A percentile compares a stretch with the other conserved stretches of the same genome.
Evolutionary conservation across 1,284 basidiomycete genomes (phyloP).

Genomic region (Spongiforma sp.): DNA sequence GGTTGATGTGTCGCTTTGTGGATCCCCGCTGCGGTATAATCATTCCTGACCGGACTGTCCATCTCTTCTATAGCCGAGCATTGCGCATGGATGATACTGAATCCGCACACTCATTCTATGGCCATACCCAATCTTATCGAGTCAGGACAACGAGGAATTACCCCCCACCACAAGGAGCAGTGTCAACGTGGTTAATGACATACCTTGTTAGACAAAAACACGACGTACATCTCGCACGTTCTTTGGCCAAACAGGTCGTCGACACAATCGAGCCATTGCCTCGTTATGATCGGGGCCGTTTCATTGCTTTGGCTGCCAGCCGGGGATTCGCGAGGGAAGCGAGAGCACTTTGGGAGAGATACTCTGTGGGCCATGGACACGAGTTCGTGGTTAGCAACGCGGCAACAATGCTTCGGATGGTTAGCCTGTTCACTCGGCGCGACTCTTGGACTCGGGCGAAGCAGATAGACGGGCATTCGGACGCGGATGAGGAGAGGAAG

Average conservation of each 20-base stretch:
- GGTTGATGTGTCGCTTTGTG: conserved; percentile 38
- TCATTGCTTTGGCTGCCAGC: conserved; percentile 52
- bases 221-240: conserved; percentile 45
- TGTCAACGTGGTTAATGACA: conserved; percentile 56
- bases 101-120: conserved; percentile 47
- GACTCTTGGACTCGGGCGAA: conserved; percentile 28
- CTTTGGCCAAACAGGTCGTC: conserved; percentile 54
- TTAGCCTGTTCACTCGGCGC: conserved; percentile 54
- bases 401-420: conserved; percentile 57
- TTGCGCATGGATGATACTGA: conserved; percentile 28
- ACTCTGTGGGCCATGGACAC: conserved; percentile 48
- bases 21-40: conserved; percentile 29
- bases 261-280: conserved; percentile 47
- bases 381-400: conserved; percentile 50
- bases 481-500: conserved; percentile 10
- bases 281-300: conserved; percentile 46
- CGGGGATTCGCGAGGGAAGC: conserved; percentile 53
- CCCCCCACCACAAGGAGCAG: conserved; percentile 50
- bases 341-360: conserved; percentile 61
- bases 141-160: conserved; percentile 44
- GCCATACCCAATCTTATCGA: conserved; percentile 42
- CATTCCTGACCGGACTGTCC: conserved; percentile 47
- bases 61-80: conserved; percentile 51
- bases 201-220: conserved; percentile 45
- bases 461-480: not conserved